phyloP scores from a whole-genome alignment of 306 rosid genomes.

The Echinosophora koreensis region DNA sequence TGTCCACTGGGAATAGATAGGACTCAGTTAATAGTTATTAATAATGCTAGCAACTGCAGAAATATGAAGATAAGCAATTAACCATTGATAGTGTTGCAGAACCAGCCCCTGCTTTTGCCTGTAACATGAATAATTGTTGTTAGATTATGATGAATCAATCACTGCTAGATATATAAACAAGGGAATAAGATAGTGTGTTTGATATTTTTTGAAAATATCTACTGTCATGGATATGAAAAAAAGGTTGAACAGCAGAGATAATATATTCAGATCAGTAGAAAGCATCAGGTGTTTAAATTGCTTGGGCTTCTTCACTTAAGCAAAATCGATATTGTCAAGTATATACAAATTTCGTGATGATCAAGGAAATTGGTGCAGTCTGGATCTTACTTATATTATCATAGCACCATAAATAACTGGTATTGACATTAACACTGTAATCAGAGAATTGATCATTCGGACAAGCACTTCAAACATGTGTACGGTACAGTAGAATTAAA shows the following conservation, averaged over 20 bases:
- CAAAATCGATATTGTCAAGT: background rate
- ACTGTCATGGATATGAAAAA: slow-evolving; percentile 10
- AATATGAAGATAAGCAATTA: slow-evolving; percentile 30
- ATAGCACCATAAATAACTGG: background rate
- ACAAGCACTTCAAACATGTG: background rate
- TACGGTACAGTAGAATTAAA: background rate
- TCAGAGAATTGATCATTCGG: slow-evolving; percentile 1
- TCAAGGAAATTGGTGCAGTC: background rate
- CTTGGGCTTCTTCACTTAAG: background rate
- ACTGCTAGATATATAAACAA: slow-evolving; percentile 3
- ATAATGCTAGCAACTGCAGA: background rate
- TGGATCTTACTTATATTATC: background rate
- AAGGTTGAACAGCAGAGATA: background rate
- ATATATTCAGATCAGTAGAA: slow-evolving; percentile 12
- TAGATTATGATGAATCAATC: slow-evolving; percentile 42
- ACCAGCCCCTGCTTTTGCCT: slow-evolving; percentile 98
- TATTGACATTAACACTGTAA: background rate
- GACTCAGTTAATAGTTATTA: background rate
- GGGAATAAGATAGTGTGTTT: background rate
- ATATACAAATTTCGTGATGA: background rate
- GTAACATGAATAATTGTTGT: slow-evolving; percentile 43
- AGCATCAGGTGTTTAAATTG: background rate
- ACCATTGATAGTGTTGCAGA: slow-evolving; percentile 98
- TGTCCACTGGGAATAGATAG: background rate
- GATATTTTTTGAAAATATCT: slow-evolving; percentile 14